Percentiles rank a stretch among this genome's conserved stretches.
phyloP scores from a whole-genome alignment of 305 asterid genomes.

The Ilex paraguariensis region DNA sequence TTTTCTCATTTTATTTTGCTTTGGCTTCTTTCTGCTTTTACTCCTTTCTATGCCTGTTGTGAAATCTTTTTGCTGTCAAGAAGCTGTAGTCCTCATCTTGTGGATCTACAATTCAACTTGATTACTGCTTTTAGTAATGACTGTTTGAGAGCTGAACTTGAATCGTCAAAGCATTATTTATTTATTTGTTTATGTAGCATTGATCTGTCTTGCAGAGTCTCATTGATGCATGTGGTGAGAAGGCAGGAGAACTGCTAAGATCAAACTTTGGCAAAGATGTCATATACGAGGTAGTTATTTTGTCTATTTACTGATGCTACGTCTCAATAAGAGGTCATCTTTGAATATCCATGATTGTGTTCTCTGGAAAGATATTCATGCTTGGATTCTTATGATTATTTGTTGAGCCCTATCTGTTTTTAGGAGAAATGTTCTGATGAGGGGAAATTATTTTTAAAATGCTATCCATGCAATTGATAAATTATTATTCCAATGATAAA shows the following conservation, averaged over 20 bases:
- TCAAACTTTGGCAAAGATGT: slow-evolving; percentile 83
- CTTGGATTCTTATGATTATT: no score
- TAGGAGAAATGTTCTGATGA: neutral
- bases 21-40: neutral
- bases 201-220: slow-evolving; percentile 59
- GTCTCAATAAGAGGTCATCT: neutral
- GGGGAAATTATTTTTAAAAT: no score
- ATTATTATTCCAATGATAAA: no score
- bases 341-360: neutral
- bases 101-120: no score
- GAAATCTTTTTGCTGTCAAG: no score
- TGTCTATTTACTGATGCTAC: neutral
- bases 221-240: slow-evolving; percentile 62
- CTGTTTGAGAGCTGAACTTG: neutral
- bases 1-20: slow-evolving; percentile 1
- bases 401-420: neutral
- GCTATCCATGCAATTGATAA: no score
- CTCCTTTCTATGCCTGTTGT: neutral
- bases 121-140: no score
- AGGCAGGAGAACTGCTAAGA: slow-evolving; percentile 49
- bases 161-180: neutral
- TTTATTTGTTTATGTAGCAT: neutral
- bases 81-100: no score
- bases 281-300: slow-evolving; percentile 61
- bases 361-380: no score